These are phyloP conservation scores for Physcia stellaris DNA, from an alignment of 495 filamentous ascomycete genomes.

Conservation along the genomic window DNA sequence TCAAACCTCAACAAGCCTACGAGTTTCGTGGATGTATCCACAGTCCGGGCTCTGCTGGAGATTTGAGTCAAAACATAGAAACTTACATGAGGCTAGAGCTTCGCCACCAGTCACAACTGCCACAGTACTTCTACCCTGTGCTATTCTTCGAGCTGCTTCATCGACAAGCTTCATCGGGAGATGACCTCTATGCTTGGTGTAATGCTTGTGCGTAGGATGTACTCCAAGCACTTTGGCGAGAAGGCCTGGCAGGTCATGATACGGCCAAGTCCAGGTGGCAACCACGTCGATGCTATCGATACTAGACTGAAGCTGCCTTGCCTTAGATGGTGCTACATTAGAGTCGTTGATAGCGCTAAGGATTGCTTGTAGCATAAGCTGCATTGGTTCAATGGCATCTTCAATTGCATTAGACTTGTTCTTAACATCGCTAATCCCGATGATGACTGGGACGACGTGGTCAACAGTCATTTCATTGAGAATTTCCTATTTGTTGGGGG, in stretches of 20 bases:
- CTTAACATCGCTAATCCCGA: conserved; percentile 41
- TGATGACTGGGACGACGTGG: conserved; percentile 25
- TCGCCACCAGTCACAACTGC: conserved; percentile 42
- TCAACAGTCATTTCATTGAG: conserved; percentile 1
- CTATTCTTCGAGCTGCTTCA: conserved; percentile 37
- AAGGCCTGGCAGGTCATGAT: conserved; percentile 34
- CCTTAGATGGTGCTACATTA: conserved; percentile 6
- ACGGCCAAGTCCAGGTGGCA: conserved; percentile 45
- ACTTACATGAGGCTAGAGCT: conserved; percentile 40
- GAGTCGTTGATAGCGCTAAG: conserved; percentile 30
- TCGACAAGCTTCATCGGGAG: conserved; percentile 39
- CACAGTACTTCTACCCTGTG: conserved; percentile 30
- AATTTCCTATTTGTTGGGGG: too few species aligned
- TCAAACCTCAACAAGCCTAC: too few species aligned
- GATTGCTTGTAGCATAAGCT: conserved; percentile 38
- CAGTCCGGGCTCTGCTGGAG: too few species aligned
- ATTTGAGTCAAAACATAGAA: too few species aligned
- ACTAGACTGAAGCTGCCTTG: conserved; percentile 21
- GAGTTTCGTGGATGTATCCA: too few species aligned
- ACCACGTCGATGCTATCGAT: conserved; percentile 43
- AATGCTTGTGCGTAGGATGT: conserved; percentile 22
- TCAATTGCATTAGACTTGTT: conserved; percentile 31
- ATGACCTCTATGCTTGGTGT: conserved; percentile 40
- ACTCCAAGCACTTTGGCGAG: conserved; percentile 28
- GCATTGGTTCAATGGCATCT: conserved; percentile 38